Percentiles rank a stretch among this genome's conserved stretches.
Evolutionary conservation across 345 rosid genomes (phyloP).

Genomic region (Eucalyptus melliodora): DNA sequence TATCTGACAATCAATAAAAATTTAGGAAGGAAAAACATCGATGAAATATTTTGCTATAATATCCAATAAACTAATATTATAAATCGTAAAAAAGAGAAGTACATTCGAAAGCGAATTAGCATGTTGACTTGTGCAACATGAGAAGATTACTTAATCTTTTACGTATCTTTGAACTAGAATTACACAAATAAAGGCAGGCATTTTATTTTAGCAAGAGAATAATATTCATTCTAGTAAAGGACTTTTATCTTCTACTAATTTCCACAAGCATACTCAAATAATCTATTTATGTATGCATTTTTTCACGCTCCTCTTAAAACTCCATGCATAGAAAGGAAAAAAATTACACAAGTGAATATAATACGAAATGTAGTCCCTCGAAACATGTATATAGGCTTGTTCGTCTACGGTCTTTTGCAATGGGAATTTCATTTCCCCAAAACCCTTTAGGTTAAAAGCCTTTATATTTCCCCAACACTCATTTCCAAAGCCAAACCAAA

Average conservation of each 20-base stretch:
- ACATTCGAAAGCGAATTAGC: not conserved
- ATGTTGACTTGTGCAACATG: not conserved
- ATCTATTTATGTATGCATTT: not conserved
- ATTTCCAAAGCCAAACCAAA: too few relatives aligned
- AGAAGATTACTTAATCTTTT: not conserved
- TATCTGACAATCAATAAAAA: not conserved
- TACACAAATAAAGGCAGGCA: not conserved
- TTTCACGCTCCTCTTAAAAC: not conserved
- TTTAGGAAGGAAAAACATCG: not conserved
- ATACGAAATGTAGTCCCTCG: not conserved
- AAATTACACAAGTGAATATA: not conserved
- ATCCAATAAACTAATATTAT: not conserved
- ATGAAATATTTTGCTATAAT: not conserved
- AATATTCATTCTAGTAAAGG: not conserved
- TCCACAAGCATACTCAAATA: not conserved
- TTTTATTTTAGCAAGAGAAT: not conserved
- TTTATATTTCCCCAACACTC: too few relatives aligned
- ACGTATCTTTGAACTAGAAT: not conserved
- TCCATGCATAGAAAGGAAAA: not conserved
- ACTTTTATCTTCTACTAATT: not conserved
- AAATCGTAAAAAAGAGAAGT: not conserved
- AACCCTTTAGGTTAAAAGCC: too few relatives aligned
- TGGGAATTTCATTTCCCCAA: not conserved
- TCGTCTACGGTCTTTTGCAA: not conserved
- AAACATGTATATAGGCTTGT: not conserved